Evolutionary conservation across 2,329 filamentous ascomycete genomes (phyloP).

Genomic region (Colletotrichum musae): DNA sequence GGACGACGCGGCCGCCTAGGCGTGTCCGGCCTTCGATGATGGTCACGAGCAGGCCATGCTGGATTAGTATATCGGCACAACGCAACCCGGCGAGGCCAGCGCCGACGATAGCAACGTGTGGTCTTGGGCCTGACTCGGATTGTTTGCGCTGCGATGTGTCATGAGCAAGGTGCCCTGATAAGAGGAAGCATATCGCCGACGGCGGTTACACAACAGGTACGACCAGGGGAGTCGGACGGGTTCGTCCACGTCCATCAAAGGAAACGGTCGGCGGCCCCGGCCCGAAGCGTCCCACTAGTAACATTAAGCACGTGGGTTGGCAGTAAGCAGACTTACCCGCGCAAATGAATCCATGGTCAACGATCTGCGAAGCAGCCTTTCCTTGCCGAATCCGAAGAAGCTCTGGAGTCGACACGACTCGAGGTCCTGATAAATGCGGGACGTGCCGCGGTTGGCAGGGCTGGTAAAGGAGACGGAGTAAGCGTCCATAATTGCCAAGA

Average conservation of each 20-base stretch:
- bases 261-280: slow-evolving; percentile 21
- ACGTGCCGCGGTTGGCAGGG: slow-evolving; percentile 57
- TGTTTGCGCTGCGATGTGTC: slow-evolving; percentile 36
- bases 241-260: slow-evolving; percentile 21
- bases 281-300: slow-evolving; percentile 22
- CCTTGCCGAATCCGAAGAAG: slow-evolving; percentile 50
- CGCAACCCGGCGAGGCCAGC: slow-evolving; percentile 80
- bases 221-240: slow-evolving; percentile 14
- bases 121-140: slow-evolving; percentile 49
- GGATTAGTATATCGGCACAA: slow-evolving; percentile 77
- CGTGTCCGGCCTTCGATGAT: slow-evolving; percentile 78
- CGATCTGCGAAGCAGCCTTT: slow-evolving; percentile 46
- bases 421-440: slow-evolving; percentile 66
- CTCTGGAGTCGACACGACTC: slow-evolving; percentile 56
- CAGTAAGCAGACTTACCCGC: slow-evolving; percentile 51
- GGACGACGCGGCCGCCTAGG: slow-evolving; percentile 75
- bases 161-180: slow-evolving; percentile 24
- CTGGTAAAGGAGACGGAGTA: slow-evolving; percentile 65
- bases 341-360: slow-evolving; percentile 51
- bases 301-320: slow-evolving; percentile 39
- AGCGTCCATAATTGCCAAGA: slow-evolving; percentile 61
- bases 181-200: slow-evolving; percentile 6
- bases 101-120: slow-evolving; percentile 77
- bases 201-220: slow-evolving; percentile 14
- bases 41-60: slow-evolving; percentile 76